phyloP scores from a whole-genome alignment of 1,139 yeast genomes.

The Hansenula lynferdii region DNA sequence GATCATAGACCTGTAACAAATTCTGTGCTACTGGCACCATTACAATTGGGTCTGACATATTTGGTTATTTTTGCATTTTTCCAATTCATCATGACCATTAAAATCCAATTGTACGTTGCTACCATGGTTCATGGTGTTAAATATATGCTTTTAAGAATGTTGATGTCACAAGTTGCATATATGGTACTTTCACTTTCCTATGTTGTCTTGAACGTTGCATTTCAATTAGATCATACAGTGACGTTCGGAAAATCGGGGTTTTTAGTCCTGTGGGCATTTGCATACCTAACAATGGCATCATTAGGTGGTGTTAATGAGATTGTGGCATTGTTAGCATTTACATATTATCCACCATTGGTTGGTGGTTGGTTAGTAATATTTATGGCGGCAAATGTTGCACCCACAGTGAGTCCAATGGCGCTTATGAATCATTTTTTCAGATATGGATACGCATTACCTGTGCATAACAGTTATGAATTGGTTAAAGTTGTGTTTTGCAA shows the following conservation, averaged over 20 bases:
- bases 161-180: constrained; percentile 43
- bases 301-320: constrained; percentile 59
- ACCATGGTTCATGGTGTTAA: constrained; percentile 37
- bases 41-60: constrained; percentile 70
- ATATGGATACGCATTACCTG: constrained; percentile 64
- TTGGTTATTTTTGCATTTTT: constrained; percentile 61
- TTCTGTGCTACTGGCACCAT: constrained; percentile 53
- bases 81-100: constrained; percentile 52
- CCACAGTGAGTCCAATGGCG: constrained; percentile 54
- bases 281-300: constrained; percentile 52
- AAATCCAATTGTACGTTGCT: constrained; percentile 45
- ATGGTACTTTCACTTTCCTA: constrained; percentile 50
- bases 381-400: constrained; percentile 53
- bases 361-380: constrained; percentile 62
- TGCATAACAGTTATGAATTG: constrained; percentile 51
- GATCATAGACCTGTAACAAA: constrained; percentile 48
- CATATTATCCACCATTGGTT: constrained; percentile 40
- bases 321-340: constrained; percentile 39
- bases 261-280: constrained; percentile 56
- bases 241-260: constrained; percentile 61
- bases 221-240: constrained; percentile 43
- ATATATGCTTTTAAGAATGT: constrained; percentile 41
- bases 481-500: constrained; percentile 52
- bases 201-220: constrained; percentile 52
- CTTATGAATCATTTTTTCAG: constrained; percentile 48